Conservation (phyloP, 1,139 yeast species). For the Zygosaccharomyces sapae region DNA sequence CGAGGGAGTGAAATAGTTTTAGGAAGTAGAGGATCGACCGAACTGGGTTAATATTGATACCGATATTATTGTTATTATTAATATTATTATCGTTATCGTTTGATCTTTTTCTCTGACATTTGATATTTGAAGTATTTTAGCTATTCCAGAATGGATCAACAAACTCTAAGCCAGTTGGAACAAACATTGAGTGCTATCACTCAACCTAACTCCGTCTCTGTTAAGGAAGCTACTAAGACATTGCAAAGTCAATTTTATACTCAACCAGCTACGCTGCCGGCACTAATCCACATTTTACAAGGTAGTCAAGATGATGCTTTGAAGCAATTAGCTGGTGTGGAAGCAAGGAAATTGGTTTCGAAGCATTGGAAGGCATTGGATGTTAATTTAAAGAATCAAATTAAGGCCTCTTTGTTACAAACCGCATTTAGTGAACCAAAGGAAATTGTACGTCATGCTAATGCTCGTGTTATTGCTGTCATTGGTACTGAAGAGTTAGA, state of each 20-base stretch:
- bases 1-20: background rate
- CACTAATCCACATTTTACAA: slow-evolving; percentile 77
- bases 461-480: slow-evolving; percentile 84
- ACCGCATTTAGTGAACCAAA: slow-evolving; percentile 63
- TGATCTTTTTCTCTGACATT: slow-evolving; percentile 2
- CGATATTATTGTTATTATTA: background rate
- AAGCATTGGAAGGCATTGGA: slow-evolving; percentile 68
- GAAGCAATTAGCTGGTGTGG: slow-evolving; percentile 89
- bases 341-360: slow-evolving; percentile 77
- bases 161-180: slow-evolving; percentile 66
- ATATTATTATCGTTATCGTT: background rate
- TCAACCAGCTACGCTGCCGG: slow-evolving; percentile 69
- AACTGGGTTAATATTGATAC: background rate
- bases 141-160: slow-evolving; percentile 54
- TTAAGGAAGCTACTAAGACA: slow-evolving; percentile 76
- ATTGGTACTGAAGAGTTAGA: slow-evolving; percentile 75
- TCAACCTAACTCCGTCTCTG: slow-evolving; percentile 69
- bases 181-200: slow-evolving; percentile 72
- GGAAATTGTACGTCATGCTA: slow-evolving; percentile 78
- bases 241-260: slow-evolving; percentile 73
- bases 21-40: background rate
- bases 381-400: slow-evolving; percentile 50
- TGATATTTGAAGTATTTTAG: background rate
- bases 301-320: slow-evolving; percentile 38
- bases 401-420: slow-evolving; percentile 64